phyloP scores from a whole-genome alignment of 306 rosid genomes.

The Glycine latifolia region DNA sequence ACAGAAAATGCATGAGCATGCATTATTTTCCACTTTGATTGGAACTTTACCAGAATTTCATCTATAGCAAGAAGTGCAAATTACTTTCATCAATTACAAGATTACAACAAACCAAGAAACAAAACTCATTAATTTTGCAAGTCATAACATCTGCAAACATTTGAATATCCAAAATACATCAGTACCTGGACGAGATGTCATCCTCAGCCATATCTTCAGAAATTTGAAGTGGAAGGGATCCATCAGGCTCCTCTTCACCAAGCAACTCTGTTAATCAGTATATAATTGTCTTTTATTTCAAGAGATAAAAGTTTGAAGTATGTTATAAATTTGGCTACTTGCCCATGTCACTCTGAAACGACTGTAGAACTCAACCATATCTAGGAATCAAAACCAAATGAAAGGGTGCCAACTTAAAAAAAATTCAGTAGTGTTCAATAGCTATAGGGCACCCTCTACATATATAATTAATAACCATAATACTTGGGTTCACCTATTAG shows the following conservation, averaged over 20 bases:
- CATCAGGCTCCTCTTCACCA: conserved; percentile 79
- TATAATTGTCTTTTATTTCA: conserved; percentile 6
- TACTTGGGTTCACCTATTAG: conserved; percentile 24
- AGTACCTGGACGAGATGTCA: conserved; percentile 86
- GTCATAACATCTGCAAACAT: conserved; percentile 26
- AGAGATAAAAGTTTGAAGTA: too few relatives aligned
- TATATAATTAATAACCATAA: not conserved
- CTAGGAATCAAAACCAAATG: conserved; percentile 35
- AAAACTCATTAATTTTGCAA: conserved; percentile 29
- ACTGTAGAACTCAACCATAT: conserved; percentile 8
- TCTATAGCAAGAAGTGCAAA: conserved; percentile 5
- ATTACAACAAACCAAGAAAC: not conserved
- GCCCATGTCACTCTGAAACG: conserved; percentile 27
- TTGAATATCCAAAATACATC: conserved; percentile 29
- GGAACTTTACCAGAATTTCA: conserved; percentile 15
- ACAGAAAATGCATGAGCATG: conserved; percentile 15
- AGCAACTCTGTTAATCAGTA: conserved; percentile 65
- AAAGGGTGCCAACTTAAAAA: not conserved
- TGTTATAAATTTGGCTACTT: not conserved
- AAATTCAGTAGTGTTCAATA: not conserved
- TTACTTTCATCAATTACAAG: not conserved
- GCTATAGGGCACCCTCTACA: not conserved
- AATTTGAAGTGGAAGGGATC: conserved; percentile 74
- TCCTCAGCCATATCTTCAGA: conserved; percentile 84
- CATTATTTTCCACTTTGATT: conserved; percentile 11